phyloP scores from a whole-genome alignment of 1,139 yeast genomes.

The Debaryomyces subglobosus region DNA sequence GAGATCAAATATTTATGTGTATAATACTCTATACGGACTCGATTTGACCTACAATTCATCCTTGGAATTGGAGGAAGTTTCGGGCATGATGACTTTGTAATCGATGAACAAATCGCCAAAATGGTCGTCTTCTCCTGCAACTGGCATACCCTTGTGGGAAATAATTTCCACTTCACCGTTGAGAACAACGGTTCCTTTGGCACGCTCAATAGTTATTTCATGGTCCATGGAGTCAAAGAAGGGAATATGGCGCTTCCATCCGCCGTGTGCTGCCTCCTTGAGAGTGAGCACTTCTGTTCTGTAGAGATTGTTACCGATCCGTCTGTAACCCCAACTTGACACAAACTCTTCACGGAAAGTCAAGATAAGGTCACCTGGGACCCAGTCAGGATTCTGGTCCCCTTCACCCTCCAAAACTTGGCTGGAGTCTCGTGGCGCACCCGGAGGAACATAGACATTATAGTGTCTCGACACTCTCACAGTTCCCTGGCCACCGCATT shows the following conservation, averaged over 20 bases:
- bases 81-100: slow-evolving; percentile 60
- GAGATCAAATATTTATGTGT: not conserved
- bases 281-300: slow-evolving; percentile 78
- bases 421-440: slow-evolving; percentile 62
- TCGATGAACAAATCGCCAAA: slow-evolving; percentile 79
- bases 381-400: slow-evolving; percentile 79
- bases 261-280: slow-evolving; percentile 75
- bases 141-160: slow-evolving; percentile 86
- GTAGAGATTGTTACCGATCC: slow-evolving; percentile 73
- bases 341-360: slow-evolving; percentile 55
- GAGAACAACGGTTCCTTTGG: slow-evolving; percentile 51
- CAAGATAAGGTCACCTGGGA: slow-evolving; percentile 77
- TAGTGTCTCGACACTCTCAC: slow-evolving; percentile 58
- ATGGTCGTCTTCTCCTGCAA: slow-evolving; percentile 48
- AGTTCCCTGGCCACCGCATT: slow-evolving; percentile 74
- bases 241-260: slow-evolving; percentile 70
- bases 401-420: slow-evolving; percentile 75
- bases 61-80: slow-evolving; percentile 11
- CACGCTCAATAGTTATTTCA: slow-evolving; percentile 51
- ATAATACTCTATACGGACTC: slow-evolving; percentile 1
- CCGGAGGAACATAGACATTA: slow-evolving; percentile 68
- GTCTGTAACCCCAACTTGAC: slow-evolving; percentile 79
- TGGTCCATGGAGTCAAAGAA: slow-evolving; percentile 65
- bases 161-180: slow-evolving; percentile 75
- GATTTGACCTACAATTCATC: slow-evolving; percentile 26